Evolutionary conservation across 129 eudicot species (phyloP).

Genomic region (Flaveria robusta): DNA sequence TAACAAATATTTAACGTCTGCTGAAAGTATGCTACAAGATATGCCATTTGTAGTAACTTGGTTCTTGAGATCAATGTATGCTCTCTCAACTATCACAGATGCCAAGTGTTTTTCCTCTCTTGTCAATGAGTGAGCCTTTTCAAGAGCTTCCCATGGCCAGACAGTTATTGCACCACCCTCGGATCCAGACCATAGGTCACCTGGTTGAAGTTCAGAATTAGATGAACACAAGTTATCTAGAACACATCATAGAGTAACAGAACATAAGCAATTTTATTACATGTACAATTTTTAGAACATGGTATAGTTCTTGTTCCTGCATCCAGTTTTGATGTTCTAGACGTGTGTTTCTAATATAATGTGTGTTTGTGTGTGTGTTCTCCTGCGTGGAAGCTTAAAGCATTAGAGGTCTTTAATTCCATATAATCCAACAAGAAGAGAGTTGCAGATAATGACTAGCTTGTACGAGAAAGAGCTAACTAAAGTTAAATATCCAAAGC

Average conservation of each 20-base stretch:
- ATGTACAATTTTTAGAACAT: neutral
- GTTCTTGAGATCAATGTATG: conserved; percentile 85
- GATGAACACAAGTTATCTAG: conserved; percentile 20
- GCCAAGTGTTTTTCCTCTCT: conserved; percentile 77
- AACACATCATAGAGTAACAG: neutral
- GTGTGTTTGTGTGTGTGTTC: neutral
- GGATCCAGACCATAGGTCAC: conserved; percentile 98
- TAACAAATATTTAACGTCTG: conserved; percentile 73
- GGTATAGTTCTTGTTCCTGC: conserved; percentile 4
- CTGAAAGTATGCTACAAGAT: conserved; percentile 66
- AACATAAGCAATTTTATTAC: conserved; percentile 17
- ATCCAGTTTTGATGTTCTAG: conserved; percentile 15
- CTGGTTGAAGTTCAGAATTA: conserved; percentile 45
- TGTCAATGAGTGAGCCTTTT: conserved; percentile 57
- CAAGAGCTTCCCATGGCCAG: conserved; percentile 97
- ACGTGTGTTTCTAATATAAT: neutral
- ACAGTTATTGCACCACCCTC: conserved; percentile 81
- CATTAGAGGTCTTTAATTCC: neutral
- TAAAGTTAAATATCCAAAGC: neutral
- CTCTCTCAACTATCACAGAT: conserved; percentile 57
- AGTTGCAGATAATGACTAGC: conserved; percentile 11
- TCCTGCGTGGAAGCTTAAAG: neutral
- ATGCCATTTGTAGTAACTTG: conserved; percentile 66
- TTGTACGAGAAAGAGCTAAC: neutral
- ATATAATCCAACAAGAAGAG: conserved; percentile 13